phyloP scores from a whole-genome alignment of 116 monocot species.

The Dioscorea cayenensis region DNA sequence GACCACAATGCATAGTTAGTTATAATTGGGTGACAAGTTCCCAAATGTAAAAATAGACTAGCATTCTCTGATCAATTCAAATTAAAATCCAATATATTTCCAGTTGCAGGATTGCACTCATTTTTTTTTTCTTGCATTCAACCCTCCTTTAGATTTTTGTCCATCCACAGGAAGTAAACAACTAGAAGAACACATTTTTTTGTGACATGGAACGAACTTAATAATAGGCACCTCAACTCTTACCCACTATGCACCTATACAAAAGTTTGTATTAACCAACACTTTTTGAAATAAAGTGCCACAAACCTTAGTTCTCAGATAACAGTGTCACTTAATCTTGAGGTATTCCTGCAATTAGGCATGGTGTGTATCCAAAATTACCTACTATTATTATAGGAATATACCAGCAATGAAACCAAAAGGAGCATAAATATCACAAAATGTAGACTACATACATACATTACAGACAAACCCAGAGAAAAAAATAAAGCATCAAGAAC shows the following conservation, averaged over 20 bases:
- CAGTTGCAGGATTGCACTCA: not conserved
- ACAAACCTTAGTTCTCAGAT: too few relatives aligned
- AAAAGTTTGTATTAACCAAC: too few relatives aligned
- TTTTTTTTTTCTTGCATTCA: not conserved
- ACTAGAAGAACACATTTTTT: not conserved
- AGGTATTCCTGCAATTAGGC: too few relatives aligned
- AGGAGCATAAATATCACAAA: not conserved
- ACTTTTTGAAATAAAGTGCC: too few relatives aligned
- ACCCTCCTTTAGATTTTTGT: not conserved
- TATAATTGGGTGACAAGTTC: not conserved
- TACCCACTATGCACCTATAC: too few relatives aligned
- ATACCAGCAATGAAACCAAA: too few relatives aligned
- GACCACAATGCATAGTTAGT: slow-evolving; percentile 37
- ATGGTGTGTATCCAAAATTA: too few relatives aligned
- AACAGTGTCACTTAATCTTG: too few relatives aligned
- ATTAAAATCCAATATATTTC: not conserved
- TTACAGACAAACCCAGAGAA: not conserved
- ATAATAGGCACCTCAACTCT: too few relatives aligned
- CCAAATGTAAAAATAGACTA: not conserved
- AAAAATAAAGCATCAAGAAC: not conserved
- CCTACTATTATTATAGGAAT: too few relatives aligned
- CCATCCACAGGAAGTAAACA: not conserved
- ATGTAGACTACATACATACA: not conserved
- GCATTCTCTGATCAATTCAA: not conserved
- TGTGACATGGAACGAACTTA: too few relatives aligned